Evolutionary conservation across 2,329 filamentous ascomycete genomes (phyloP).

Genomic region (Colletotrichum orbiculare): DNA sequence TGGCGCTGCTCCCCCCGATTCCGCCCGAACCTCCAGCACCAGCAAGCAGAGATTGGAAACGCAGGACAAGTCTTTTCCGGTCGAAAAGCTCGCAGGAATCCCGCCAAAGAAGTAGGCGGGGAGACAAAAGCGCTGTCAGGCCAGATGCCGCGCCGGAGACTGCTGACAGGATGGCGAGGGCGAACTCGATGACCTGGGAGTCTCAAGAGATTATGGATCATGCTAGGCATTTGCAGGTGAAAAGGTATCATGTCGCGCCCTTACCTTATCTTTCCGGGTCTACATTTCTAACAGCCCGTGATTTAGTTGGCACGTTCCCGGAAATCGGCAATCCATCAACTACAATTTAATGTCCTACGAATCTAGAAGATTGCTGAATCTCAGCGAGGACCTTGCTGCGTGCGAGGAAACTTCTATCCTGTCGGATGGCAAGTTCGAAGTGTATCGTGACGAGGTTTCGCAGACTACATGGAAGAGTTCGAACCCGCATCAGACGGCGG

Average conservation of each 20-base stretch:
- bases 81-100: slow-evolving; percentile 37
- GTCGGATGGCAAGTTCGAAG: slow-evolving; percentile 48
- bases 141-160: slow-evolving; percentile 15
- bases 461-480: slow-evolving; percentile 51
- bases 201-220: slow-evolving; percentile 37
- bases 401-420: slow-evolving; percentile 47
- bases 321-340: slow-evolving; percentile 52
- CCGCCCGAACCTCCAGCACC: slow-evolving; percentile 12
- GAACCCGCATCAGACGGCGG: slow-evolving; percentile 42
- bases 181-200: slow-evolving; percentile 38
- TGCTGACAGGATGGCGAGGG: slow-evolving; percentile 34
- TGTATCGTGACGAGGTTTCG: slow-evolving; percentile 44
- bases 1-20: background rate
- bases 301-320: slow-evolving; percentile 46
- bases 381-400: slow-evolving; percentile 47
- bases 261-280: background rate
- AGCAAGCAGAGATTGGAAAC: slow-evolving; percentile 32
- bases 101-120: slow-evolving; percentile 17
- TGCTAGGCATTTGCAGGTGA: slow-evolving; percentile 34
- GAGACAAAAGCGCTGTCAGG: background rate
- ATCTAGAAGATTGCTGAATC: slow-evolving; percentile 55
- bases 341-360: slow-evolving; percentile 59
- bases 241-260: slow-evolving; percentile 24
- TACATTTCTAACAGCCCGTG: slow-evolving; percentile 25
- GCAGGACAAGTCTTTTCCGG: slow-evolving; percentile 35